Evolutionary conservation across 2,329 filamentous ascomycete genomes (phyloP).

Genomic region (Aspergillus sclerotialis): DNA sequence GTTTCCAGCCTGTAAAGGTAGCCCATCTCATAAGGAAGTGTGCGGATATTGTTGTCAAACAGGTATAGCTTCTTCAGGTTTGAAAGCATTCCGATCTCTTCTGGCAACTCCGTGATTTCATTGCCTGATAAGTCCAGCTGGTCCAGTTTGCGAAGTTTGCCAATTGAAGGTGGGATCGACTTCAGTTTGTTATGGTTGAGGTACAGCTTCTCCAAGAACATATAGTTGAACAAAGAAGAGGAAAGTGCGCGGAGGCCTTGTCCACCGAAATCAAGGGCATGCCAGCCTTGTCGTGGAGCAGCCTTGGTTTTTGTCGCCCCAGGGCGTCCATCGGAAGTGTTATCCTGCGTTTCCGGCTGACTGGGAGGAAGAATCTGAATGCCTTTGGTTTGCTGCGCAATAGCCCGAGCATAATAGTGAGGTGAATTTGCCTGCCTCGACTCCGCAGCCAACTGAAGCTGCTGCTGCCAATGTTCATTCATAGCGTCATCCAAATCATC

Average conservation of each 20-base stretch:
- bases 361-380: constrained; percentile 42
- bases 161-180: constrained; percentile 71
- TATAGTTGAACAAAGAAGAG: constrained; percentile 73
- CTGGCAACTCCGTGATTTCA: constrained; percentile 70
- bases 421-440: constrained; percentile 62
- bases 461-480: constrained; percentile 77
- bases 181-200: constrained; percentile 88
- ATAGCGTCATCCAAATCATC: constrained; percentile 52
- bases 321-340: constrained; percentile 52
- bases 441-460: constrained; percentile 72
- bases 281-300: constrained; percentile 68
- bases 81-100: constrained; percentile 94
- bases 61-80: constrained; percentile 78
- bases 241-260: constrained; percentile 84
- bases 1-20: constrained; percentile 83
- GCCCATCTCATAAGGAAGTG: constrained; percentile 78
- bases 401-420: constrained; percentile 58
- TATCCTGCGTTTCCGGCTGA: constrained; percentile 43
- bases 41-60: constrained; percentile 83
- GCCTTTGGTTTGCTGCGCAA: constrained; percentile 41
- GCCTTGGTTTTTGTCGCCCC: constrained; percentile 57
- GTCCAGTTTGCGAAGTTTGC: constrained; percentile 70
- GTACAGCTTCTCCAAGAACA: constrained; percentile 85
- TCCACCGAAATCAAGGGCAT: constrained; percentile 90
- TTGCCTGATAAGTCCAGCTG: constrained; percentile 87